A percentile compares a stretch with the other conserved stretches of the same genome.
Evolutionary conservation across 371 early-diverging fungal species (phyloP).

Genomic region (Enterospora canceri): DNA sequence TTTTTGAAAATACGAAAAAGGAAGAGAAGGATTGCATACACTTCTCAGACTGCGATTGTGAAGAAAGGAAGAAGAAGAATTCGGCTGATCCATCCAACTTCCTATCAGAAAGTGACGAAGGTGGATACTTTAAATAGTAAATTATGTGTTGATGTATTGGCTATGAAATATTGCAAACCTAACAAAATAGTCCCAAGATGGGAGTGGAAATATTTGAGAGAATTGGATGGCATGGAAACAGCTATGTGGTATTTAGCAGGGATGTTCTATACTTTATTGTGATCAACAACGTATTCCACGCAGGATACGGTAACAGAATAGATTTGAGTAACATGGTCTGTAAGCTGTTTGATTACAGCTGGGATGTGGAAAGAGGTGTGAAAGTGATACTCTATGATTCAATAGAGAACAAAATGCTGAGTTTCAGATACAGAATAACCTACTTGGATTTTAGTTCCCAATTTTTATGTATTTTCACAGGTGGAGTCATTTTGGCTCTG

Average conservation of each 20-base stretch:
- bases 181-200: no score
- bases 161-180: no score
- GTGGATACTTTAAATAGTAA: not conserved
- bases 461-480: not conserved
- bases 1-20: not conserved
- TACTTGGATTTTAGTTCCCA: not conserved
- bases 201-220: not conserved
- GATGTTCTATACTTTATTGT: not conserved
- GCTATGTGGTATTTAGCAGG: not conserved
- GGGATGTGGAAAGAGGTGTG: not conserved
- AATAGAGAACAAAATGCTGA: not conserved
- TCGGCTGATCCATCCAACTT: not conserved
- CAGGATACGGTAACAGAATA: not conserved
- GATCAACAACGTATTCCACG: not conserved
- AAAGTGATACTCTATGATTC: not conserved
- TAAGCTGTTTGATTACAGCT: not conserved
- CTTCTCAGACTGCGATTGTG: not conserved
- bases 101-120: not conserved
- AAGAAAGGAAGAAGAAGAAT: not conserved
- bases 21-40: not conserved
- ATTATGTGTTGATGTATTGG: not conserved
- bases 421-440: not conserved
- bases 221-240: not conserved
- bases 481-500: not conserved
- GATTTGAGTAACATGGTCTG: not conserved